A percentile compares a stretch with the other conserved stretches of the same genome.
Conservation (phyloP, 2,329 filamentous ascomycete species). For the Cordyceps tenuipes region DNA sequence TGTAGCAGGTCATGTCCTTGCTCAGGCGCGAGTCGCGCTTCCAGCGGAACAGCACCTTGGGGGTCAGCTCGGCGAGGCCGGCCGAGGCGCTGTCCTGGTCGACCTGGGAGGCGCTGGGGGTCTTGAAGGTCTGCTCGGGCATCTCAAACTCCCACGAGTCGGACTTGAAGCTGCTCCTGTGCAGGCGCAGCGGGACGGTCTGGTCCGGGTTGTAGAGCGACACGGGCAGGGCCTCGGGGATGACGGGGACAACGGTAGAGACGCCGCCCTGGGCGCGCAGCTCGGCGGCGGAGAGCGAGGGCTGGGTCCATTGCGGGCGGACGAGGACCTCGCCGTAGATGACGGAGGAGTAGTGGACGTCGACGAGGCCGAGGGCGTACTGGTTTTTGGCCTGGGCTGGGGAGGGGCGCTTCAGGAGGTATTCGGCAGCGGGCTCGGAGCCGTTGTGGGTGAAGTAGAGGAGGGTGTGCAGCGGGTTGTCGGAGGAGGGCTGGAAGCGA, state of each 20-base stretch:
- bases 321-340: conserved; percentile 82
- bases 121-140: conserved; percentile 74
- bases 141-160: conserved; percentile 89
- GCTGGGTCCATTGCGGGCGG: conserved; percentile 77
- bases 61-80: conserved; percentile 42
- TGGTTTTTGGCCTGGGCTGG: conserved; percentile 64
- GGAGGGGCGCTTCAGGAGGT: conserved; percentile 70
- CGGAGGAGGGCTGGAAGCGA: conserved; percentile 42
- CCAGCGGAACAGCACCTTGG: conserved; percentile 81
- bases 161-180: conserved; percentile 64
- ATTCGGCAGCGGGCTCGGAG: conserved; percentile 69
- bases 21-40: conserved; percentile 77
- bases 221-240: conserved; percentile 72
- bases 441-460: conserved; percentile 62
- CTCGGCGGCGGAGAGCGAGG: conserved; percentile 72
- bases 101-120: conserved; percentile 68
- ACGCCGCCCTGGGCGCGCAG: conserved; percentile 60
- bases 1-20: conserved; percentile 81
- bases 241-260: conserved; percentile 56
- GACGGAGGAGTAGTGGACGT: conserved; percentile 71
- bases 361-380: conserved; percentile 79
- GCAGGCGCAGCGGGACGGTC: conserved; percentile 60
- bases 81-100: conserved; percentile 56
- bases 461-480: conserved; percentile 47
- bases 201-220: conserved; percentile 94